Conservation (phyloP, 257 asterid species). For the Asclepias syriaca region DNA sequence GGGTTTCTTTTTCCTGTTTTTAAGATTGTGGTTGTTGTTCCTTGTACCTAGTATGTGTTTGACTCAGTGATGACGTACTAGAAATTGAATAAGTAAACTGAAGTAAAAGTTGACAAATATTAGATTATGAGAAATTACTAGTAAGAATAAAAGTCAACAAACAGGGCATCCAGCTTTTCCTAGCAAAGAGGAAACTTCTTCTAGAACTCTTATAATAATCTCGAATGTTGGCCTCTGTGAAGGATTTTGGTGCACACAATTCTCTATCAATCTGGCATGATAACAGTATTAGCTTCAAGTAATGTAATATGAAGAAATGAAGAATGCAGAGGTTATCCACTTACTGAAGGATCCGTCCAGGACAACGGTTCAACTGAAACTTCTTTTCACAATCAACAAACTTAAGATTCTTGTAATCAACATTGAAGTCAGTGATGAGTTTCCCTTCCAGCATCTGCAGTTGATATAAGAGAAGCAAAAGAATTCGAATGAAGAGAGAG, state of each 20-base stretch:
- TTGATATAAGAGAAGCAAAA: not conserved
- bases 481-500: not conserved
- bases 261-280: constrained; percentile 40
- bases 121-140: no score
- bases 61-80: not conserved
- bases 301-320: not conserved
- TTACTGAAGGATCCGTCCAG: constrained; percentile 49
- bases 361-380: constrained; percentile 36
- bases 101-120: not conserved
- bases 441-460: constrained; percentile 48
- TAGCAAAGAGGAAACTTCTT: constrained; percentile 42
- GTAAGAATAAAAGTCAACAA: not conserved
- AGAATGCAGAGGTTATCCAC: constrained; percentile 9
- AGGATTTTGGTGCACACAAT: constrained; percentile 38
- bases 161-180: constrained; percentile 39
- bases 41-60: not conserved
- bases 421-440: constrained; percentile 17
- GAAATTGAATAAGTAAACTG: not conserved
- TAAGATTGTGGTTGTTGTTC: not conserved
- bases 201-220: constrained; percentile 37
- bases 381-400: constrained; percentile 48
- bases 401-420: constrained; percentile 32
- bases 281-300: not conserved
- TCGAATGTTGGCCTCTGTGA: constrained; percentile 35
- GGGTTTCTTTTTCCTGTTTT: no score